Evolutionary conservation across 495 filamentous ascomycete species (phyloP).

Genomic region (Lichenothelia convexa): DNA sequence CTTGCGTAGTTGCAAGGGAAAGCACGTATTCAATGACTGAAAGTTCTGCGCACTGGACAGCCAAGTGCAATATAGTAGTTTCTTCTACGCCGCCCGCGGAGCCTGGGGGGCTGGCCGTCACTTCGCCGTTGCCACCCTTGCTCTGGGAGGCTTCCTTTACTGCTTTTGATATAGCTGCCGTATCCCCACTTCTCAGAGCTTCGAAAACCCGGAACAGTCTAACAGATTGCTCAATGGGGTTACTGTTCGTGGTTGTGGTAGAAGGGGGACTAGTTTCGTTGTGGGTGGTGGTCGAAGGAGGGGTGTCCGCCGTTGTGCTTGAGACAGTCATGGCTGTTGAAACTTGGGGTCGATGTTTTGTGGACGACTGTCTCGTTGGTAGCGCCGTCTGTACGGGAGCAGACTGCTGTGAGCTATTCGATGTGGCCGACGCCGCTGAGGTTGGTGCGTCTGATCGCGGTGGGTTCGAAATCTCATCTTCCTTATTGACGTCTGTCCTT

Average conservation of each 20-base stretch:
- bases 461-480: neutral
- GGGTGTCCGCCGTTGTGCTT: conserved; percentile 16
- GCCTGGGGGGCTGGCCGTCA: conserved; percentile 17
- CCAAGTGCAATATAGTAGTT: conserved; percentile 77
- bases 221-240: conserved; percentile 79
- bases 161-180: conserved; percentile 71
- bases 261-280: too few species aligned
- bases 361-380: neutral
- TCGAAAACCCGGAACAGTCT: conserved; percentile 88
- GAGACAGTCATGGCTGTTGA: conserved; percentile 4
- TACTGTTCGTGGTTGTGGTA: too few species aligned
- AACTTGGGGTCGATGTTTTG: neutral
- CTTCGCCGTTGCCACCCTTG: neutral
- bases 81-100: conserved; percentile 40
- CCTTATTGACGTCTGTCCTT: conserved; percentile 15
- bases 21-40: conserved; percentile 93
- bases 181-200: conserved; percentile 75
- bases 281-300: conserved; percentile 19
- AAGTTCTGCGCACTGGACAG: conserved; percentile 89
- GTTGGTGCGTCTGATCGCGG: conserved; percentile 2
- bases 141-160: conserved; percentile 39
- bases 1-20: conserved; percentile 37
- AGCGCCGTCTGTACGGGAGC: conserved; percentile 1
- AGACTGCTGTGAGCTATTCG: conserved; percentile 4
- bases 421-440: conserved; percentile 4